Evolutionary conservation across 352 stramenopile genomes (phyloP), one percentile per base, ranked within the genome.

Genomic region (Phytophthora hibernalis): DNA sequence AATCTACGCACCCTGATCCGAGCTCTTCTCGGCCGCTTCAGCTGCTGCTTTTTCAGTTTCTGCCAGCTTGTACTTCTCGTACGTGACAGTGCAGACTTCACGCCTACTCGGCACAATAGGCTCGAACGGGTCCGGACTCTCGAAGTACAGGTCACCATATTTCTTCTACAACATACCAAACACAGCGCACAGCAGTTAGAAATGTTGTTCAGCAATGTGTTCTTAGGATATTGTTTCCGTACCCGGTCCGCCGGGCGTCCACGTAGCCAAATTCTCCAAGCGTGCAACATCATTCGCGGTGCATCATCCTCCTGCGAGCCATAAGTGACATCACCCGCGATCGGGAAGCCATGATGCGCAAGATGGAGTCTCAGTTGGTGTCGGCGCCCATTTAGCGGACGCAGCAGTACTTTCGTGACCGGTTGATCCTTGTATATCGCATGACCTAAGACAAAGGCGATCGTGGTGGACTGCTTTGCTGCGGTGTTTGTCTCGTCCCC

Each of bases 351-450:
- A 51, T 91, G 74, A 50, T 93, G 82, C 3, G 82, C 74, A 11
- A 92, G 61, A 24, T 97, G 90, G 20, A 97, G 75, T 1, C 90
- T 83, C 42, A 97, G 57, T 62, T 97, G 90, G 58, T 97, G 90
- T 22, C 90, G 74, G 2, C 90, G 82, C 6, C 90, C 90, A 33
- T 83, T 94, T 16, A 95, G 56, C 13, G 89, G 90, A 21, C 83
- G 76, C 61, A 97, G 54, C 9, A 93, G 35, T 10, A 97, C 83
- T 65, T 97, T 97, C 12, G 90, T 92, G 44, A 96, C 84, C 3
- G 79, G 70, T 54, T 96, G 47, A 8, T 74, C 75, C 2, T 82
- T 52, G 42, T 83, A 76, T 18, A 35, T 77, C 8, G 68, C 80
- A 22, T 96, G 84, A 21, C 87, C 85, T 38, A 95, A 60, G 4